Base-by-base conservation (phyloP, 345 rosid genomes). In the Abelmoschus esculentus region DNA sequence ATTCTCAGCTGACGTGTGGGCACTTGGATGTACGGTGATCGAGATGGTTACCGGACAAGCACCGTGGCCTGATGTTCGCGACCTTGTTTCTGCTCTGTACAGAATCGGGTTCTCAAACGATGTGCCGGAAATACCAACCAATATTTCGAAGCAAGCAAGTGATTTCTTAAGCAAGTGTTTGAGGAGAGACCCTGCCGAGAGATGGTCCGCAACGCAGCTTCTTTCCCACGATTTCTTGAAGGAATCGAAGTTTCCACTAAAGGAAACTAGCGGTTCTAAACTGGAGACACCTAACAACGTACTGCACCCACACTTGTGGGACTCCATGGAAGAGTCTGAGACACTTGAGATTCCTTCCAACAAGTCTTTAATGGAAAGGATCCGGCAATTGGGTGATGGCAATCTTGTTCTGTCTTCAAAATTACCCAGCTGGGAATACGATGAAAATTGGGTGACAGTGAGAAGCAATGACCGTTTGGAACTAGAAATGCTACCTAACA, bases 1-100 rank as follows among this genome's bases (percentile, higher is more conserved):
- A 12, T 83, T 72, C 74, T 66, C 89, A 0, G 79, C 89, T 18
- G 90, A 86, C 61, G 74, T 86, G 28, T 86, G 95, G 91, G 83
- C 89, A n/a, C 75, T 89, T 4, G 95, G 89, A 38, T 89, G 93
- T 61, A 72, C 83, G 1, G 77, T 85, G 8, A 36, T 86, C 29
- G 84, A 89, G 76, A 86, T 89, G 86, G 85, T 77, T 0, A 80
- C 89, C 0, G 95, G 91, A 28, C 63, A 58, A 59, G 66, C 76
- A 2, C 86, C 86, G 1, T 85, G 90, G 89, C 13, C 58, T 4
- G 72, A 62, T 32, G 55, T 68, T 47, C 38, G 72, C 1, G 81
- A 86, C 47, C 84, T 88, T 3, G 71, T 85, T 0, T 83, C 86
- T 0, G 84, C 81, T 0, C 69, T 89, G n/a, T 80, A 79, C 69